Evolutionary conservation across 1,284 basidiomycete genomes (phyloP), one percentile per base, ranked within the genome.

Genomic region (Cystobasidium pallidum): DNA sequence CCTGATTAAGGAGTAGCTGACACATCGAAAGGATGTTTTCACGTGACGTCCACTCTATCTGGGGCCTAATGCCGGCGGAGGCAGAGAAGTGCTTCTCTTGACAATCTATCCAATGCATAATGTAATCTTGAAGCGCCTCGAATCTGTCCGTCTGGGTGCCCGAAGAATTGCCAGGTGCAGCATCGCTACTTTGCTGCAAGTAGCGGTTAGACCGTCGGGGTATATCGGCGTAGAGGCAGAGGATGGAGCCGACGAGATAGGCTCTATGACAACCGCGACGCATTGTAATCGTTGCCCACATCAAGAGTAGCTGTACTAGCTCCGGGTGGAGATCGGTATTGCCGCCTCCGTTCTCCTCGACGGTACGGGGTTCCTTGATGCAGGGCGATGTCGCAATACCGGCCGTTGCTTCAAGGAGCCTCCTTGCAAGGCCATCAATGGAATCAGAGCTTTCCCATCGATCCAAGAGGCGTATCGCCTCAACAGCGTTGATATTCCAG

Each of bases 211-310:
- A 41, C 34, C 3, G 15, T 8, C 24, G 24, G 2, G 49, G 49
- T 4, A 52, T 13, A 24, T 24, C 26, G 45, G 30, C 24, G 26
- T 59, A 52, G 3, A 21, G 28, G 13, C 59, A 13, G 1, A 62
- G 45, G 11, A 65, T 26, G 7, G 58, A 41, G 15, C 26, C 21
- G 15, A 34, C 36, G 7, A 61, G 41, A 30, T 43, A 45, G n/a
- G 45, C 11, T 39, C 67, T 57, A 70, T 70, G 58, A 10, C 34
- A 19, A 13, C 67, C 67, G 26, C 19, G 17, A 11, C 67, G 57
- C 21, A 24, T 21, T 0, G 13, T 61, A 10, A 58, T 61, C 4
- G 58, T 61, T 26, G 67, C 57, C 67, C 67, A 70, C 28, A 34
- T 47, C 17, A 68, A 28, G 39, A 68, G 24, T 24, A 59, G 32